phyloP scores from a whole-genome alignment of 306 rosid genomes.

The Sicyos edulis region DNA sequence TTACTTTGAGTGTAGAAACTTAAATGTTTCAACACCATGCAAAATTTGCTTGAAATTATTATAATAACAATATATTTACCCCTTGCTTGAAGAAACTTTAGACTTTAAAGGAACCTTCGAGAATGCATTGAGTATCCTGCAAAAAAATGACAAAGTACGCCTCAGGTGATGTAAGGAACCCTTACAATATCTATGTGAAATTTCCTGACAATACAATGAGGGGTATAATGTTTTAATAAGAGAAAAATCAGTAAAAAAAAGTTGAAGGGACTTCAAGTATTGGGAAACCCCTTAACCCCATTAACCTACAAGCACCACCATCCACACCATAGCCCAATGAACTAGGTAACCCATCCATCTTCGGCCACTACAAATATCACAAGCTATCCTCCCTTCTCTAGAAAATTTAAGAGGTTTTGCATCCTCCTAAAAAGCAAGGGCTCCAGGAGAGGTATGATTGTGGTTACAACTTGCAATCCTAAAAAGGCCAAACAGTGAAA shows the following conservation, averaged over 20 bases:
- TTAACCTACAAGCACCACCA: background rate
- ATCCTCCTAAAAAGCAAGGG: background rate
- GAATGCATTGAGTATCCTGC: constrained; percentile 76
- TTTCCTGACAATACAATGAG: background rate
- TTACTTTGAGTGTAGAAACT: background rate
- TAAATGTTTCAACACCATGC: background rate
- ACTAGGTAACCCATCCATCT: background rate
- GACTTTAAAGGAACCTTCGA: constrained; percentile 65
- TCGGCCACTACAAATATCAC: background rate
- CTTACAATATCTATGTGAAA: background rate
- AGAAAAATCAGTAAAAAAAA: background rate
- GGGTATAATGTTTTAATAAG: background rate
- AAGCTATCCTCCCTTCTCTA: background rate
- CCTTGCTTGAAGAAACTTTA: constrained; percentile 47
- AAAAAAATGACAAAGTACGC: constrained; percentile 16
- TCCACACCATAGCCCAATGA: background rate
- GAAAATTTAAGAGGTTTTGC: background rate
- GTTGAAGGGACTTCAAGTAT: background rate
- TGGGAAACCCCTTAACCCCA: constrained; percentile 2
- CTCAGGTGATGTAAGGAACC: constrained; percentile 1
- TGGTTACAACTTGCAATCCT: background rate
- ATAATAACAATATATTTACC: constrained; percentile 33
- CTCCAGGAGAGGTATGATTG: background rate
- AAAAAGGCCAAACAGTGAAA: background rate
- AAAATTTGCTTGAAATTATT: background rate